Conservation (phyloP, 345 rosid species). For the Arabidopsis thaliana region TAIR10.1 NC_003075.7:14606501-14607000, state of each 20-base stretch:
- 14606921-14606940: background rate
- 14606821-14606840: too few relatives aligned
- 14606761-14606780: background rate
- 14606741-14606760: background rate
- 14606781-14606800: background rate
- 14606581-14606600: conserved; percentile 1
- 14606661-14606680: conserved; percentile 2
- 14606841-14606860: too few relatives aligned
- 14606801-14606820: background rate
- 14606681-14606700: background rate
- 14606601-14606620: background rate
- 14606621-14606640: conserved; percentile 7
- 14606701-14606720: background rate
- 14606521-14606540: conserved; percentile 46
- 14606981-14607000: conserved; percentile 25
- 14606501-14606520: conserved; percentile 98
- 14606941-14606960: conserved; percentile 8
- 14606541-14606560: background rate
- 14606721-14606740: background rate
- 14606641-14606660: conserved; percentile 29
- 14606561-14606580: conserved; percentile 22
- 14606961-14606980: conserved; percentile 6
- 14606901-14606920: too few relatives aligned
- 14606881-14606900: too few relatives aligned
- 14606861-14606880: too few relatives aligned